These are phyloP conservation scores for Pezicula neosporulosa DNA, from an alignment of 2,329 filamentous ascomycete species.

Conservation along the genomic window DNA sequence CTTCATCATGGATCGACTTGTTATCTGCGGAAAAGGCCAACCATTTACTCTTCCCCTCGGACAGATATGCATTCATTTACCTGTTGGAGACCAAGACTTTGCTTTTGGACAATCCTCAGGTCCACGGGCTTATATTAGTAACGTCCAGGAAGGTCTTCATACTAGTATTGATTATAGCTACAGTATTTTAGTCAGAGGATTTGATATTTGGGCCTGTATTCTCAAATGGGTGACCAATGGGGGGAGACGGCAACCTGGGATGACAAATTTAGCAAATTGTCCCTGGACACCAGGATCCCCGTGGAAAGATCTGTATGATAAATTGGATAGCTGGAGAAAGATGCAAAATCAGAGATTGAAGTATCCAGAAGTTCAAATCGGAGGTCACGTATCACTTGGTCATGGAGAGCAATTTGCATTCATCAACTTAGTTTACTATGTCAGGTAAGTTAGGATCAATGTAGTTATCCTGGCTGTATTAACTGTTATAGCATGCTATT, in stretches of 20 bases:
- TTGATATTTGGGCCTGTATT: slow-evolving; percentile 40
- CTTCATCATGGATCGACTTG: slow-evolving; percentile 41
- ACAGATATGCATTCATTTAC: slow-evolving; percentile 8
- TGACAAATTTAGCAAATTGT: slow-evolving; percentile 35
- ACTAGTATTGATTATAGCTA: slow-evolving; percentile 18
- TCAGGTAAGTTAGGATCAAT: slow-evolving; percentile 33
- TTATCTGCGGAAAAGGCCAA: slow-evolving; percentile 37
- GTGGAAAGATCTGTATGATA: slow-evolving; percentile 31
- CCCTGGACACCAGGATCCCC: slow-evolving; percentile 35
- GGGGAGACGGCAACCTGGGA: slow-evolving; percentile 35
- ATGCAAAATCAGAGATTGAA: slow-evolving; percentile 33
- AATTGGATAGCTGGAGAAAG: slow-evolving; percentile 34
- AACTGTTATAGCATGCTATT: slow-evolving; percentile 32
- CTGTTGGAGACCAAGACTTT: slow-evolving; percentile 34
- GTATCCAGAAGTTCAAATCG: slow-evolving; percentile 21
- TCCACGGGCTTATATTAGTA: not conserved
- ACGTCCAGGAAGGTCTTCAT: not conserved
- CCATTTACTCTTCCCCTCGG: slow-evolving; percentile 21
- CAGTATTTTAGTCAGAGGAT: slow-evolving; percentile 34
- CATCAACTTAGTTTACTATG: slow-evolving; percentile 40
- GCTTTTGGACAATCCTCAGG: slow-evolving; percentile 19
- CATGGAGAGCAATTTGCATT: slow-evolving; percentile 39
- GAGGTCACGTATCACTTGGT: slow-evolving; percentile 35
- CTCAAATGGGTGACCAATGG: slow-evolving; percentile 40
- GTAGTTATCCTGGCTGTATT: not conserved